Evolutionary conservation across 2,329 filamentous ascomycete species (phyloP).

Genomic region (Epicoccum nigrum): DNA sequence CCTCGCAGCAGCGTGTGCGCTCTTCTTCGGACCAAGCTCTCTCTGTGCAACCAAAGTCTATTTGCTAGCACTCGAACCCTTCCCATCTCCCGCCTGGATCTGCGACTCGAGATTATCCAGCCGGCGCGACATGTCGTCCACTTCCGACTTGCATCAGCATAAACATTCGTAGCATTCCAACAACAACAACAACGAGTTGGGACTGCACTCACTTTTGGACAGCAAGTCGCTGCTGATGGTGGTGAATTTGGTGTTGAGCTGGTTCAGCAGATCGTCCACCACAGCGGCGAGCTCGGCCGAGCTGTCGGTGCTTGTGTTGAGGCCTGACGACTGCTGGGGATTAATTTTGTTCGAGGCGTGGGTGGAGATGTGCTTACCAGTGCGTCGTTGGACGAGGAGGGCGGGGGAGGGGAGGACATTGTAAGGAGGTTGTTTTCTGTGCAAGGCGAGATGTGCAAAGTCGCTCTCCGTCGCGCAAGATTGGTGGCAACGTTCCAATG

Average conservation of each 20-base stretch:
- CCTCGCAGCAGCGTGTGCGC: too few relatives aligned
- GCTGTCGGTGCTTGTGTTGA: constrained; percentile 33
- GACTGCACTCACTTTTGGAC: constrained; percentile 71
- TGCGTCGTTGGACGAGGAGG: constrained; percentile 9
- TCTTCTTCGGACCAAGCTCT: background rate
- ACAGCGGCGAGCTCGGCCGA: constrained; percentile 73
- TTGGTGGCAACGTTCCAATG: too few relatives aligned
- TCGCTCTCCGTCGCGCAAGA: background rate
- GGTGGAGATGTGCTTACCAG: background rate
- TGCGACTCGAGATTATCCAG: constrained; percentile 82
- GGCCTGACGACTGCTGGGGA: constrained; percentile 14
- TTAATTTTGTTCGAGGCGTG: constrained; percentile 4
- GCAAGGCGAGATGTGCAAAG: background rate
- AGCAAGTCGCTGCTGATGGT: constrained; percentile 86
- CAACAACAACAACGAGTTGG: too few relatives aligned
- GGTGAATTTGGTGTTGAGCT: constrained; percentile 83
- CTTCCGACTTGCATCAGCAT: constrained; percentile 52
- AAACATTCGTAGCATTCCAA: background rate
- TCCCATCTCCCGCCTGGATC: constrained; percentile 62
- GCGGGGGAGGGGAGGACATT: constrained; percentile 28
- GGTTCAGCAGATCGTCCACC: constrained; percentile 85
- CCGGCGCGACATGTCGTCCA: constrained; percentile 92
- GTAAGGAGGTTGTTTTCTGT: background rate
- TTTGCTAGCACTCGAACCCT: constrained; percentile 26
- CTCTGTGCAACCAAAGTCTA: constrained; percentile 7